Conservation (phyloP, 306 rosid genomes). For the Prunus mira region DNA sequence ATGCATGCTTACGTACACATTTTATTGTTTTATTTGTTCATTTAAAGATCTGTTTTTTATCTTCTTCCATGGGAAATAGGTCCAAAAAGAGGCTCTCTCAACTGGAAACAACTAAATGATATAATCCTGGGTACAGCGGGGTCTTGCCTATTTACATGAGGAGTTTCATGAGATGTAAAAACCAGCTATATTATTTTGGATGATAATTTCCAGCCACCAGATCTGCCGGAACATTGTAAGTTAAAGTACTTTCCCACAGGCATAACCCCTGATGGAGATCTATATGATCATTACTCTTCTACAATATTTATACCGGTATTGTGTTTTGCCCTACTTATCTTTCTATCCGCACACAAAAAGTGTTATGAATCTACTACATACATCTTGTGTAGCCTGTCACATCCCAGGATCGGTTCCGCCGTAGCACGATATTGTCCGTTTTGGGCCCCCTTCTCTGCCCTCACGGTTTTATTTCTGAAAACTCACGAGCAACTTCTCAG, state of each 20-base stretch:
- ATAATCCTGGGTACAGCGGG: conserved; percentile 66
- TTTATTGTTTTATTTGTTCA: background rate
- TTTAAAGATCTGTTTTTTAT: background rate
- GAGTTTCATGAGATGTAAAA: conserved; percentile 72
- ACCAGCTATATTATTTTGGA: conserved; percentile 61
- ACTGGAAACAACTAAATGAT: conserved; percentile 55
- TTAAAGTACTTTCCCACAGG: background rate
- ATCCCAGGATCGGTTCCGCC: rapidly evolving
- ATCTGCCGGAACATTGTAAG: conserved; percentile 74
- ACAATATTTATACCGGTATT: background rate
- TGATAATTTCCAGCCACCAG: conserved; percentile 45
- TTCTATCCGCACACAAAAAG: background rate
- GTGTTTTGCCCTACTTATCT: background rate
- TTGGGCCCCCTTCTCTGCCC: too few species aligned
- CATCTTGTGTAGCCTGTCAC: background rate
- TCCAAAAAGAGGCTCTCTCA: conserved; percentile 44
- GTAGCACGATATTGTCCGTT: too few species aligned
- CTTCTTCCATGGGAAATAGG: conserved; percentile 23
- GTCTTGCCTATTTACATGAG: conserved; percentile 65
- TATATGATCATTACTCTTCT: too few species aligned
- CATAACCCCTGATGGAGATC: background rate
- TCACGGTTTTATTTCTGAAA: too few species aligned
- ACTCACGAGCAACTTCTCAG: too few species aligned
- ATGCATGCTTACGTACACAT: background rate
- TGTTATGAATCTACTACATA: background rate